Evolutionary conservation across 805 yeast genomes (phyloP).

Genomic region (Metschnikowia kunwiensis): DNA sequence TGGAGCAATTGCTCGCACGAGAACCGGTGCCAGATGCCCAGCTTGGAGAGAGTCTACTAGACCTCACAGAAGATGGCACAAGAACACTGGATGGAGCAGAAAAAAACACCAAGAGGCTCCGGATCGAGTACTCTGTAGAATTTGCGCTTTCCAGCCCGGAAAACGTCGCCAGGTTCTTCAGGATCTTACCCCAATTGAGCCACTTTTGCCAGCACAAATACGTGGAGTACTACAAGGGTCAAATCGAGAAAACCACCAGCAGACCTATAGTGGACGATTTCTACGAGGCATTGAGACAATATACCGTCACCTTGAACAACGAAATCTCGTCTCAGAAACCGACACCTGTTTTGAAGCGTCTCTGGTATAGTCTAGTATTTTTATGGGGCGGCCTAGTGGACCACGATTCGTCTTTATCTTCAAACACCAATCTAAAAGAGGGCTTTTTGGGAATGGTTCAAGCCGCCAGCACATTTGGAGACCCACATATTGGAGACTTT

Average conservation of each 20-base stretch:
- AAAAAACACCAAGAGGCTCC: slow-evolving; percentile 6
- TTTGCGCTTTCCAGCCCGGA: slow-evolving; percentile 19
- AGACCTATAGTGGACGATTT: slow-evolving; percentile 10
- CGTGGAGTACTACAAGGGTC: slow-evolving; percentile 12
- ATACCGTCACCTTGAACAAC: slow-evolving; percentile 10
- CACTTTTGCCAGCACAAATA: slow-evolving; percentile 14
- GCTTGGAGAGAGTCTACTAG: slow-evolving; percentile 24
- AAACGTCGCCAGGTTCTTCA: slow-evolving; percentile 25
- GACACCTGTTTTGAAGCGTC: not conserved
- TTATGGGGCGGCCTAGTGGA: slow-evolving; percentile 18
- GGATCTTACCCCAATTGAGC: slow-evolving; percentile 16
- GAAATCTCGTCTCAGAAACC: not conserved
- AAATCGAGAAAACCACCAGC: slow-evolving; percentile 1
- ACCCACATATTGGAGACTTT: slow-evolving; percentile 5
- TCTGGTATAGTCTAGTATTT: slow-evolving; percentile 13
- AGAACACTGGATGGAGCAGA: not conserved
- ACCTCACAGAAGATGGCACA: slow-evolving; percentile 10
- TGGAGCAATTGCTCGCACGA: slow-evolving; percentile 26
- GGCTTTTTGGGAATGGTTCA: slow-evolving; percentile 1
- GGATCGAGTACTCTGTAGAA: slow-evolving; percentile 19
- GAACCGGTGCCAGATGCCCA: slow-evolving; percentile 23
- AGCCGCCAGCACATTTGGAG: slow-evolving; percentile 1
- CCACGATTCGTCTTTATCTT: slow-evolving; percentile 1
- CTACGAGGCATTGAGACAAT: slow-evolving; percentile 14
- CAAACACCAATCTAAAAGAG: slow-evolving; percentile 5